A percentile compares a stretch with the other conserved stretches of the same genome.
phyloP scores from a whole-genome alignment of 331 rosid species.

The Quercus lobata region DNA sequence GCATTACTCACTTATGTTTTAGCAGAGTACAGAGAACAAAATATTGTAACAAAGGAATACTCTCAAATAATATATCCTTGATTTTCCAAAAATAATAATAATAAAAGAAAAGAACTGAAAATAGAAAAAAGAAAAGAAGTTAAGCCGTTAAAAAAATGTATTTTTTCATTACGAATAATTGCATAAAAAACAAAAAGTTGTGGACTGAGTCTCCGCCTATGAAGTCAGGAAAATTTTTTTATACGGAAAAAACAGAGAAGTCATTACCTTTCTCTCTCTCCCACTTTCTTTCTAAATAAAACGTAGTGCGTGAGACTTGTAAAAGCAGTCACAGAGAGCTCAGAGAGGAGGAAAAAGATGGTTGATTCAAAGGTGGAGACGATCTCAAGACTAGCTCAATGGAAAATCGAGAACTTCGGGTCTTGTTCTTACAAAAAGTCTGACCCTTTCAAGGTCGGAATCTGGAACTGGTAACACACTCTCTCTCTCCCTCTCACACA shows the following conservation, averaged over 20 bases:
- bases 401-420: constrained; percentile 80
- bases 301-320: neutral
- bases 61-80: no score
- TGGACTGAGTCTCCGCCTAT: no score
- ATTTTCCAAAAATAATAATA: no score
- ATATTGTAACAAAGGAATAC: no score
- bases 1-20: no score
- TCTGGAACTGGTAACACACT: constrained; percentile 73
- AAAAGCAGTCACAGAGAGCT: neutral
- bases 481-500: neutral
- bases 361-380: constrained; percentile 69
- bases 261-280: neutral
- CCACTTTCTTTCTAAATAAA: neutral
- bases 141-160: no score
- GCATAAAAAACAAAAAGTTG: no score
- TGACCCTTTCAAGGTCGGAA: constrained; percentile 79
- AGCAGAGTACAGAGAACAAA: no score
- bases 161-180: no score
- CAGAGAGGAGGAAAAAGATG: constrained; percentile 22
- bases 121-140: no score
- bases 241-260: neutral
- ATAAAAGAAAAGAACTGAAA: no score
- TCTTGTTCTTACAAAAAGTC: constrained; percentile 64
- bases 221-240: no score
- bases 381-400: constrained; percentile 70